Conservation (phyloP, 805 yeast genomes). For the Candida ficus region DNA sequence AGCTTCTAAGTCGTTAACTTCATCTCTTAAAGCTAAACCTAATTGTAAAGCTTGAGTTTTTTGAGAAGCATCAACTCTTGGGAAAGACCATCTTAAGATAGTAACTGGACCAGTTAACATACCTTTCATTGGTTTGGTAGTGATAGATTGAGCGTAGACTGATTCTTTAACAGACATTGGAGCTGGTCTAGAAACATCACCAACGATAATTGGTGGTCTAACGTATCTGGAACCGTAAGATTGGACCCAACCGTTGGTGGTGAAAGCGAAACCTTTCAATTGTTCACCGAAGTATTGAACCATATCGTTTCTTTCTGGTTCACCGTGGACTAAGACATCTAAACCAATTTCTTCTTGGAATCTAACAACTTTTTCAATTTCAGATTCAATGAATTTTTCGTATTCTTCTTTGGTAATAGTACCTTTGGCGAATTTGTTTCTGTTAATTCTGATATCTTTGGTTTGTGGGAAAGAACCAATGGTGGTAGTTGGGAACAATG, state of each 20-base stretch:
- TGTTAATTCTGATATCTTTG: constrained; percentile 96
- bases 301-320: constrained; percentile 99
- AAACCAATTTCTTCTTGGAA: constrained; percentile 99
- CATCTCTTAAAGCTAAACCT: constrained; percentile 96
- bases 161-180: constrained; percentile 99
- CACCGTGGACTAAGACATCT: constrained; percentile 99
- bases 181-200: constrained; percentile 97
- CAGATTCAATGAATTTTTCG: constrained; percentile 94
- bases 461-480: constrained; percentile 99
- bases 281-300: constrained; percentile 99
- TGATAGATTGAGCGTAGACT: constrained; percentile 96
- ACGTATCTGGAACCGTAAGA: constrained; percentile 99
- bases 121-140: constrained; percentile 97
- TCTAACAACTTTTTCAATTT: constrained; percentile 91
- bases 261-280: constrained; percentile 96
- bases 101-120: constrained; percentile 99
- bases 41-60: constrained; percentile 94
- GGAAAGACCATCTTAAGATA: constrained; percentile 99
- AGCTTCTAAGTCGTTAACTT: constrained; percentile 95
- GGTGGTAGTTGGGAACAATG: constrained; percentile 99
- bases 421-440: constrained; percentile 98
- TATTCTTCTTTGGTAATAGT: constrained; percentile 91
- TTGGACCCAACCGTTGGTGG: constrained; percentile 99
- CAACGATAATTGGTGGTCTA: constrained; percentile 98
- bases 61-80: constrained; percentile 96